phyloP scores from a whole-genome alignment of 2,329 filamentous ascomycete species.

The Xylariaceae sp. region DNA sequence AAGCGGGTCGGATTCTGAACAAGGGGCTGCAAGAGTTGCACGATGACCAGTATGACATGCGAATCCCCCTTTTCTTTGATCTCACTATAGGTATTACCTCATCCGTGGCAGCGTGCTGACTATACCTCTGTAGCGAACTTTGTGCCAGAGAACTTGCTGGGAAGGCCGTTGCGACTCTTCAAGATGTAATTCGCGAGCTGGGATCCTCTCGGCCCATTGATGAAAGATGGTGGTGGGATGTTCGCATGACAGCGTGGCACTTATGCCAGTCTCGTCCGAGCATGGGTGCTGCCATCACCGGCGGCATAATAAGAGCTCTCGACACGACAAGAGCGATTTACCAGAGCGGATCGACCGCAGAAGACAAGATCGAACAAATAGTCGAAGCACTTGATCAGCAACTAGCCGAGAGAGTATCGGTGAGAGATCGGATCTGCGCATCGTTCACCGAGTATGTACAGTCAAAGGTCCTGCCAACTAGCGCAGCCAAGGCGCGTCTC shows the following conservation, averaged over 20 bases:
- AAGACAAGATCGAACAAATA: constrained; percentile 26
- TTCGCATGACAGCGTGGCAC: constrained; percentile 57
- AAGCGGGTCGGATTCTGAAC: constrained; percentile 42
- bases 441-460: constrained; percentile 35
- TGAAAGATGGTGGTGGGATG: constrained; percentile 49
- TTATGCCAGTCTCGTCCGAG: constrained; percentile 60
- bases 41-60: constrained; percentile 42
- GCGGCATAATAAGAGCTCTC: constrained; percentile 44
- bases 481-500: constrained; percentile 28
- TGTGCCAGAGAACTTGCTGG: constrained; percentile 55
- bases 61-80: background rate
- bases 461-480: constrained; percentile 15
- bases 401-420: constrained; percentile 15
- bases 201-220: constrained; percentile 23
- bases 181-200: constrained; percentile 39
- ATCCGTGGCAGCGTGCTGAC: background rate
- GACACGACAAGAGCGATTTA: constrained; percentile 32
- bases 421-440: constrained; percentile 29
- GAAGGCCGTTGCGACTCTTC: constrained; percentile 46
- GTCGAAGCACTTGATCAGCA: constrained; percentile 25
- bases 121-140: constrained; percentile 35
- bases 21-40: constrained; percentile 46
- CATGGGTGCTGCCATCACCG: constrained; percentile 58
- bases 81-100: background rate
- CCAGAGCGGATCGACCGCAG: constrained; percentile 20